A percentile compares a stretch with the other conserved stretches of the same genome.
Evolutionary conservation across 179 eudicot species (phyloP).

Genomic region (Beta corolliflora): DNA sequence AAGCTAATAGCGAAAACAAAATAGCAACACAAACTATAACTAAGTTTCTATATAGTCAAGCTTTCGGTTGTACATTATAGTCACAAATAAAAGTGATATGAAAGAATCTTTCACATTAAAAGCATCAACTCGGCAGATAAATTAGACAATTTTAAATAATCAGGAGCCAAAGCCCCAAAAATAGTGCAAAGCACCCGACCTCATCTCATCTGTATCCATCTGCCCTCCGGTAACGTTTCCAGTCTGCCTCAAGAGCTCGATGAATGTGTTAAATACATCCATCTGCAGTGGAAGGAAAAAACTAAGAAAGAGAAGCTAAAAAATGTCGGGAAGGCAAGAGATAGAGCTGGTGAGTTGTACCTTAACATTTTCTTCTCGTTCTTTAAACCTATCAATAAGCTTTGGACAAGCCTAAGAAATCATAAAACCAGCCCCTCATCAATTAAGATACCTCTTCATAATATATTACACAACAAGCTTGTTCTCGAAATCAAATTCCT

Average conservation of each 20-base stretch:
- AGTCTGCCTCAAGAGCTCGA: constrained; percentile 92
- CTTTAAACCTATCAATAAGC: constrained; percentile 96
- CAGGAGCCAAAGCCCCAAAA: background rate
- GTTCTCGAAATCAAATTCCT: background rate
- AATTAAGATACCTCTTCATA: background rate
- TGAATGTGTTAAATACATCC: constrained; percentile 95
- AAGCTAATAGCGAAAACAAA: background rate
- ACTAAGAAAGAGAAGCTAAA: background rate
- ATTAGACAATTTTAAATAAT: background rate
- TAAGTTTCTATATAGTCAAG: background rate
- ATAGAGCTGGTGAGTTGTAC: constrained; percentile 34
- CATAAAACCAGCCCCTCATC: constrained; percentile 16
- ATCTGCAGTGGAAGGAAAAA: constrained; percentile 52
- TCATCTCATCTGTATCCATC: constrained; percentile 67
- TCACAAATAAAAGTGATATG: background rate
- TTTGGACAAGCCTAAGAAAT: constrained; percentile 90
- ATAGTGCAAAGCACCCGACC: constrained; percentile 43
- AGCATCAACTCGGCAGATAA: background rate
- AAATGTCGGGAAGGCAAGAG: background rate
- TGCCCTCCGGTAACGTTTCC: constrained; percentile 94
- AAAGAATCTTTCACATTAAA: background rate
- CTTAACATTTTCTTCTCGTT: constrained; percentile 99
- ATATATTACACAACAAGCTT: background rate
- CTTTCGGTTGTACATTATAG: background rate
- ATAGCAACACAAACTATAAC: background rate